These are phyloP conservation scores for Poa annua DNA, from an alignment of 176 grass and related monocot genomes.

Conservation along the genomic window DNA sequence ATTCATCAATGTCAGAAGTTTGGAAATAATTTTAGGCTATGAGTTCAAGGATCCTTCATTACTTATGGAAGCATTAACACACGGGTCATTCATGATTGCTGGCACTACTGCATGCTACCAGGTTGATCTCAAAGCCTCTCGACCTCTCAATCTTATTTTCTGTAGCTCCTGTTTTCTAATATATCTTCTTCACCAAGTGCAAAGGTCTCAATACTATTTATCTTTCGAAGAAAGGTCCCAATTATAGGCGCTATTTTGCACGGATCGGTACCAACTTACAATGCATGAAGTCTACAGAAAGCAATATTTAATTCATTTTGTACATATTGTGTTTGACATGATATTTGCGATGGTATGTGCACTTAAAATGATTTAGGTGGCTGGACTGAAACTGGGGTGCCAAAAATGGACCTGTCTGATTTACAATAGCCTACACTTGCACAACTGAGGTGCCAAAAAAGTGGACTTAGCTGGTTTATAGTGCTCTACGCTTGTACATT, in stretches of 20 bases:
- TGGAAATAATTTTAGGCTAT: slow-evolving; percentile 58
- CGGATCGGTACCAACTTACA: background rate
- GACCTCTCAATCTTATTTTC: slow-evolving; percentile 6
- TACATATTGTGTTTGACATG: background rate
- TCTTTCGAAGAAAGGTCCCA: no score
- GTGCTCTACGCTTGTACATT: background rate
- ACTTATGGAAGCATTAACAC: slow-evolving; percentile 81
- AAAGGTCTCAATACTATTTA: background rate
- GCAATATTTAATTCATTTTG: background rate
- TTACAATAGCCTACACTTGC: background rate
- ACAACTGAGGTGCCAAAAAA: background rate
- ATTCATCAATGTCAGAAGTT: slow-evolving; percentile 56
- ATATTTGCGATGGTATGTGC: background rate
- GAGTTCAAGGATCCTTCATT: slow-evolving; percentile 56
- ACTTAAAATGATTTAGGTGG: background rate
- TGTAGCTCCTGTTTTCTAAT: background rate
- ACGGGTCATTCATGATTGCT: slow-evolving; percentile 63
- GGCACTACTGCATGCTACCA: slow-evolving; percentile 70
- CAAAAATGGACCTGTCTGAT: background rate
- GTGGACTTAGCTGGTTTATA: background rate
- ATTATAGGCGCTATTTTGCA: background rate
- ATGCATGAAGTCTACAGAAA: background rate
- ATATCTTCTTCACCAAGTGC: background rate
- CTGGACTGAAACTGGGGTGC: background rate
- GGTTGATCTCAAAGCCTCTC: slow-evolving; percentile 46